Base-by-base conservation (phyloP, 495 filamentous ascomycete species). In the Xylaria curta region DNA sequence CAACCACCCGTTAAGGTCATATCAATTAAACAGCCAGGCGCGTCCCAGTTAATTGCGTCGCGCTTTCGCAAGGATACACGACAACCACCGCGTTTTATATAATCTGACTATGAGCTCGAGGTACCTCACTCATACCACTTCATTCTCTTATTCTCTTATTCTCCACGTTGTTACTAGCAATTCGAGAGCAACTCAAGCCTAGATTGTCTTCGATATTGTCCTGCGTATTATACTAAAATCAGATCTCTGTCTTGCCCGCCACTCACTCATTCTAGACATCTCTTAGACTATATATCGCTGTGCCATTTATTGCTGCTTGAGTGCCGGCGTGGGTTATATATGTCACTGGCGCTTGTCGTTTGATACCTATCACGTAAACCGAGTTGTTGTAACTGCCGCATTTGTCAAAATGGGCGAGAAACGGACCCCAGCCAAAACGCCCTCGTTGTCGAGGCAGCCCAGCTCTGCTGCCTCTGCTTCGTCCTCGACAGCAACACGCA, bases 351-450 rank as follows among this genome's bases (percentile, higher is more conserved):
- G 36, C 60, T 63, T n/a, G 38, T 21, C 21, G 5, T 63, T 38
- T 10, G 2, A 44, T 63, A 21, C 9, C 9, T 60, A 3, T 31
- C 8, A 5, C 17, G 24, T 53, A 53, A n/a, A 6, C 61, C 8
- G 28, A 66, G 53, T 53, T 53, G 63, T 31, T 36, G 46, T 63
- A 9, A 21, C 24, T 3, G 40, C 12, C 42, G 61, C 26, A 42
- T 60, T 66, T 17, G 12, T 44, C 64, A 73, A 73, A 49, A 79
- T 79, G 77, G 77, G 70, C 42, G 77, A 77, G 47, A 77, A 78
- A 64, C 79, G 79, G 65, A 86, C 83, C 0, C 83, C 85, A 7
- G 83, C 85, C 51, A 83, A 74, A 63, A 80, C 83, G 36, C 78
- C 82, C 31, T 80, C 82, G 36, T 70, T 76, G 63, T 79, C 79